A percentile compares a stretch with the other conserved stretches of the same genome.
Conservation (phyloP, 208 protist genomes). For the Leishmania martiniquensis region DNA sequence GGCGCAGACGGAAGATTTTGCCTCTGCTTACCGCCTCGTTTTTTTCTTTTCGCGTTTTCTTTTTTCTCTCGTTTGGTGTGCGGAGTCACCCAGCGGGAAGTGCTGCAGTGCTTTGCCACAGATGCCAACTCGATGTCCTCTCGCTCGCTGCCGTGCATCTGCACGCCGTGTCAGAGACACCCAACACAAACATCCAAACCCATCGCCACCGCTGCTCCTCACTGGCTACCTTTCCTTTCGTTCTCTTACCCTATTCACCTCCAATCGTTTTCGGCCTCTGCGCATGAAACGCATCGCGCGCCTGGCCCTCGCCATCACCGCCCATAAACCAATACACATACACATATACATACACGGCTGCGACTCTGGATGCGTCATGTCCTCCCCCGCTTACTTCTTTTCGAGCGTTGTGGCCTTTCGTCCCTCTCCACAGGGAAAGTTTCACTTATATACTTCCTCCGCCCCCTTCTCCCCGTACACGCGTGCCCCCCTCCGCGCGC, state of each 20-base stretch:
- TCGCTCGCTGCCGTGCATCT: neutral
- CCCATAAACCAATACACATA: neutral
- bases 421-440: neutral
- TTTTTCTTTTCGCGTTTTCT: too few species aligned
- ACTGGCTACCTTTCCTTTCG: neutral
- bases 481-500: neutral
- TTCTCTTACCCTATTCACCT: neutral
- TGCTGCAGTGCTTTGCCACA: neutral
- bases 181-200: neutral
- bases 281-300: neutral
- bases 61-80: too few species aligned
- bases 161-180: neutral
- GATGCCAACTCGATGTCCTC: neutral
- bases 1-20: too few species aligned
- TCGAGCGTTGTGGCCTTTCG: neutral
- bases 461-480: neutral
- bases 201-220: neutral
- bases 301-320: neutral
- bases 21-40: too few species aligned
- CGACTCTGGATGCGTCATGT: neutral
- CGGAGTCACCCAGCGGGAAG: neutral
- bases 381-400: neutral
- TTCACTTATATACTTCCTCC: neutral
- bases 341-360: neutral
- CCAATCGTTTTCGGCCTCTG: constrained; percentile 1